These are phyloP conservation scores for Flaveria floridana DNA, from an alignment of 140 eudicot species.

Conservation along the genomic window DNA sequence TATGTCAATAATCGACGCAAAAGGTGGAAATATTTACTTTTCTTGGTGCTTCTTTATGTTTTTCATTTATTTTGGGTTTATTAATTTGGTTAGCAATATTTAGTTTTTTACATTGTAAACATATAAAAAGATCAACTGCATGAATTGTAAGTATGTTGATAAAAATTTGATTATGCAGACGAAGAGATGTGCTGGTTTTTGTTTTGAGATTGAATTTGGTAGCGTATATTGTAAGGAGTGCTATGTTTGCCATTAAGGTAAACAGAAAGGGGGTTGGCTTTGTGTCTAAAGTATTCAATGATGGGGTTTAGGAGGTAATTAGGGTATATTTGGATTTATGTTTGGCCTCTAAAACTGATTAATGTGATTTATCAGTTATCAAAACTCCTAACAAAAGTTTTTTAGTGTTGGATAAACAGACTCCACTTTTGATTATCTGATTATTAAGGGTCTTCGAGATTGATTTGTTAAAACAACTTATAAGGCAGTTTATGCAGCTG, in stretches of 20 bases:
- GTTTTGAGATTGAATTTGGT: not conserved
- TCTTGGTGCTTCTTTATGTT: not conserved
- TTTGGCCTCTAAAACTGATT: not conserved
- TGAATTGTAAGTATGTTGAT: not conserved
- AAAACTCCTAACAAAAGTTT: not conserved
- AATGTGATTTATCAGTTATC: not conserved
- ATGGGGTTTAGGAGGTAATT: not conserved
- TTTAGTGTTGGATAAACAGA: constrained; percentile 2
- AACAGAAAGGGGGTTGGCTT: not conserved
- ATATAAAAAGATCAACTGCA: not conserved
- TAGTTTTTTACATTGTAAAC: not conserved
- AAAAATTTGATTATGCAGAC: not conserved
- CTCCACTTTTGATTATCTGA: not conserved
- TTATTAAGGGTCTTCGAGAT: too few species aligned
- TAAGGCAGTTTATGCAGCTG: too few species aligned
- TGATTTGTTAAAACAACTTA: too few species aligned
- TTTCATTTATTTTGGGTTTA: not conserved
- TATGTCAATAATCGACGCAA: not conserved
- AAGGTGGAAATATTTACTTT: not conserved
- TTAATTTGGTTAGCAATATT: too few species aligned
- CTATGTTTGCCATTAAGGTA: not conserved
- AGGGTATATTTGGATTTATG: not conserved
- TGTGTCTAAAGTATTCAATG: not conserved
- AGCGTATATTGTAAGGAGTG: not conserved
- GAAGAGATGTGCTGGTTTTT: not conserved